These are phyloP conservation scores for Colletotrichum theobromicola DNA, from an alignment of 2,329 filamentous ascomycete species.

Conservation along the genomic window DNA sequence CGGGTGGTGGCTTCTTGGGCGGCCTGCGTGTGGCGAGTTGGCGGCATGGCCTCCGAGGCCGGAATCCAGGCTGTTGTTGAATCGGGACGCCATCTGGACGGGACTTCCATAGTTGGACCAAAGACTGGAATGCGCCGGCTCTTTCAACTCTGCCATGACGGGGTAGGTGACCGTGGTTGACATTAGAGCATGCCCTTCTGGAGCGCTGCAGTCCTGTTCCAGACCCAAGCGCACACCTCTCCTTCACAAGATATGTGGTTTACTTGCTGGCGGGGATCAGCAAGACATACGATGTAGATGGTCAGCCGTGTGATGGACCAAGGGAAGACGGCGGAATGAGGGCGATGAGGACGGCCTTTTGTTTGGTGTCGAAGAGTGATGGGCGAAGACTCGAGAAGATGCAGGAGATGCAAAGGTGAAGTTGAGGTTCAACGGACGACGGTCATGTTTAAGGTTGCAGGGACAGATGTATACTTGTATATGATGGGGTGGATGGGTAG, in stretches of 20 bases:
- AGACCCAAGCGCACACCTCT: slow-evolving; percentile 22
- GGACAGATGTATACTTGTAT: slow-evolving; percentile 53
- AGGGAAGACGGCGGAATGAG: not conserved
- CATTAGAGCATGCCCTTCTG: slow-evolving; percentile 59
- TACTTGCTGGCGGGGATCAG: slow-evolving; percentile 9
- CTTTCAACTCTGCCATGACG: slow-evolving; percentile 69
- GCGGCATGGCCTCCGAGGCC: slow-evolving; percentile 50
- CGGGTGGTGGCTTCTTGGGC: slow-evolving; percentile 55
- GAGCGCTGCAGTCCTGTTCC: slow-evolving; percentile 19
- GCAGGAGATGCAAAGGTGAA: slow-evolving; percentile 24
- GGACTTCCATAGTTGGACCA: slow-evolving; percentile 64
- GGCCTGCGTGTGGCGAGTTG: slow-evolving; percentile 51
- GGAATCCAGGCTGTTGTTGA: slow-evolving; percentile 56
- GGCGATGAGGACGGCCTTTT: not conserved
- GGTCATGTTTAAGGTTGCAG: slow-evolving; percentile 41
- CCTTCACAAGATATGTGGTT: slow-evolving; percentile 8
- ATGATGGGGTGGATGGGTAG: slow-evolving; percentile 38
- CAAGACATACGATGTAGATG: slow-evolving; percentile 4
- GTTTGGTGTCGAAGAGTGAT: not conserved
- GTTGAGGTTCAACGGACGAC: slow-evolving; percentile 32
- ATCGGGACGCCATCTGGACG: slow-evolving; percentile 58
- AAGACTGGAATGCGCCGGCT: slow-evolving; percentile 60
- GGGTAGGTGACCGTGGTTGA: slow-evolving; percentile 66
- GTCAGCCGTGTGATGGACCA: not conserved
- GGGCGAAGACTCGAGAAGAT: slow-evolving; percentile 11